Conservation (phyloP, 768 basidiomycete species). For the Boletus fagicola region DNA sequence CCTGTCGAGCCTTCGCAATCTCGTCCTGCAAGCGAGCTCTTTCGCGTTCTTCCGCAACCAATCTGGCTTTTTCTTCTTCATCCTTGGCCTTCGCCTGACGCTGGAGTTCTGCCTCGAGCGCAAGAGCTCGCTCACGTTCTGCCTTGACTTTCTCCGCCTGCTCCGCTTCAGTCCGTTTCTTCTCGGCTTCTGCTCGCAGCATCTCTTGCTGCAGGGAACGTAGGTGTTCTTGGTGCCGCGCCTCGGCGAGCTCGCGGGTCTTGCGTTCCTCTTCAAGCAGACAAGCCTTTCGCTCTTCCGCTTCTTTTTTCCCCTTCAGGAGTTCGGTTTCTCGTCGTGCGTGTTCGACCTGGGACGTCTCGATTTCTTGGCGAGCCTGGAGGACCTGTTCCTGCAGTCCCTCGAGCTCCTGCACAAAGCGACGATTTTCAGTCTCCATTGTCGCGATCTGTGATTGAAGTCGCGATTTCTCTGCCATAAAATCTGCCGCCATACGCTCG, state of each 20-base stretch:
- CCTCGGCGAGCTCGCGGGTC: conserved; percentile 27
- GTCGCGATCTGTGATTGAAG: conserved; percentile 28
- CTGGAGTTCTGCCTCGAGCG: conserved; percentile 31
- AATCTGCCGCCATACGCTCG: conserved; percentile 40
- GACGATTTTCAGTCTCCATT: conserved; percentile 29
- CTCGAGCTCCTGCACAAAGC: conserved; percentile 17
- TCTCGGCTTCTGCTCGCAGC: conserved; percentile 25
- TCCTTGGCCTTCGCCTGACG: conserved; percentile 23
- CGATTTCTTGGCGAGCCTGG: conserved; percentile 27
- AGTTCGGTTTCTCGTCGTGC: conserved; percentile 29
- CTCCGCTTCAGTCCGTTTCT: conserved; percentile 19
- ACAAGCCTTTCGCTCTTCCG: conserved; percentile 30
- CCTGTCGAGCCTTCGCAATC: conserved; percentile 26
- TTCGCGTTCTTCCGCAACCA: conserved; percentile 29
- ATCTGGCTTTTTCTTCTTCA: conserved; percentile 27
- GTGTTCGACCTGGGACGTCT: conserved; percentile 30
- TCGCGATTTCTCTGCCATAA: conserved; percentile 36
- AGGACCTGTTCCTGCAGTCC: conserved; percentile 30
- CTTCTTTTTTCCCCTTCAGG: conserved; percentile 23
- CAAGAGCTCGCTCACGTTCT: conserved; percentile 32
- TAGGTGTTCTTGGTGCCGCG: conserved; percentile 31
- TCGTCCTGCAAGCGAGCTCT: conserved; percentile 29
- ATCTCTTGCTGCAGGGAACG: conserved; percentile 28
- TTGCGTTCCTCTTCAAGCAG: conserved; percentile 34
- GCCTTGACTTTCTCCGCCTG: conserved; percentile 26